Conservation (phyloP, 306 rosid genomes). For the Coriaria nepalensis region DNA sequence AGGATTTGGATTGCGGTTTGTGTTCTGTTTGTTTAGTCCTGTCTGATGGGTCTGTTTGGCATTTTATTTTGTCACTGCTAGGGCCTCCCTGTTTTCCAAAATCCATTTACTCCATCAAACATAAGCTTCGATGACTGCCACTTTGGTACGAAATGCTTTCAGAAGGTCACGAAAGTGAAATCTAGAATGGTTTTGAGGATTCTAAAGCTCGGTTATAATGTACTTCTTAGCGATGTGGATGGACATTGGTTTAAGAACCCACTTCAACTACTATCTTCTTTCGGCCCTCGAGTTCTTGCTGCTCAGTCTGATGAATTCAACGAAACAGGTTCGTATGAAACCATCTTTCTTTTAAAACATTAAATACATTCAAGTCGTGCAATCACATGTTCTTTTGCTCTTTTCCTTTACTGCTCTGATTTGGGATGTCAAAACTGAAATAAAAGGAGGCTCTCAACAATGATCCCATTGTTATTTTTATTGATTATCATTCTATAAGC, state of each 20-base stretch:
- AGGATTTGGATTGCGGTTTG: too few relatives aligned
- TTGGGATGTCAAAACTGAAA: not conserved
- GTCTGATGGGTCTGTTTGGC: conserved; percentile 5
- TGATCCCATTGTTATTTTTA: not conserved
- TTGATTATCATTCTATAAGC: conserved; percentile 6
- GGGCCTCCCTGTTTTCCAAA: conserved; percentile 82
- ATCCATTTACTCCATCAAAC: conserved; percentile 55
- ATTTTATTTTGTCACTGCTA: conserved; percentile 13
- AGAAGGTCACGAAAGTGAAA: conserved; percentile 91
- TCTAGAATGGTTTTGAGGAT: conserved; percentile 73
- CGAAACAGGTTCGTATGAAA: conserved; percentile 41
- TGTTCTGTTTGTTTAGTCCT: not conserved
- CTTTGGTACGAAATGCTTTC: conserved; percentile 89
- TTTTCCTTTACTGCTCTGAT: not conserved
- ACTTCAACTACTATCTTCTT: conserved; percentile 47
- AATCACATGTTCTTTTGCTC: too few relatives aligned
- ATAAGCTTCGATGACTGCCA: conserved; percentile 76
- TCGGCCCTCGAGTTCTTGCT: conserved; percentile 51
- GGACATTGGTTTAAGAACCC: conserved; percentile 82
- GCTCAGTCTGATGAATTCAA: conserved; percentile 87
- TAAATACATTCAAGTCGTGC: too few relatives aligned
- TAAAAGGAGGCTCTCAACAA: not conserved
- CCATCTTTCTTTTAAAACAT: conserved; percentile 1
- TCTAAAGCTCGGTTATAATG: conserved; percentile 74
- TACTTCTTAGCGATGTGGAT: conserved; percentile 87